Conservation (phyloP, 169 alveolate species). For the Perkinsus chesapeaki region DNA sequence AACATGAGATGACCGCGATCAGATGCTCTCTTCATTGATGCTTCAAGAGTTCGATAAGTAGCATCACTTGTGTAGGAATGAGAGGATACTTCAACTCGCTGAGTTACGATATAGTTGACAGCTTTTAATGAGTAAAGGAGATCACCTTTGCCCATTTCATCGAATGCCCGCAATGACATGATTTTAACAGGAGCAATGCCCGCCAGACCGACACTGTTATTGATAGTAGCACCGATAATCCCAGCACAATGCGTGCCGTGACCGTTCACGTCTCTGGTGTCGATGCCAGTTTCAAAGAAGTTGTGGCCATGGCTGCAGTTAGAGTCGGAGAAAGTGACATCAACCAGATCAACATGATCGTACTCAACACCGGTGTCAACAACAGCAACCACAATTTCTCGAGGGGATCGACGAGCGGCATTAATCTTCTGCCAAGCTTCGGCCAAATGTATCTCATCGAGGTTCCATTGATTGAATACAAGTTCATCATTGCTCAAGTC, state of each 20-base stretch:
- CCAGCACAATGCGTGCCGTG: slow-evolving; percentile 46
- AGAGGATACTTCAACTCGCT: slow-evolving; percentile 31
- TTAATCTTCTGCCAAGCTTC: neutral
- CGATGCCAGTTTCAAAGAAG: slow-evolving; percentile 34
- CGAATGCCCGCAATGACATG: slow-evolving; percentile 27
- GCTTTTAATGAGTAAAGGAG: slow-evolving; percentile 31
- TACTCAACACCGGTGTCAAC: slow-evolving; percentile 39
- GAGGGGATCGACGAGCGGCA: neutral
- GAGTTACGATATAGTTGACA: slow-evolving; percentile 26
- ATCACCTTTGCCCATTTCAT: slow-evolving; percentile 32
- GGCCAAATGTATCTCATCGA: neutral
- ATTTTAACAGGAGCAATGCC: slow-evolving; percentile 36
- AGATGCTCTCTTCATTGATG: slow-evolving; percentile 28
- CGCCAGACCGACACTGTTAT: slow-evolving; percentile 20
- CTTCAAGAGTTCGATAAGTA: slow-evolving; percentile 15
- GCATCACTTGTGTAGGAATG: slow-evolving; percentile 34
- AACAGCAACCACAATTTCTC: slow-evolving; percentile 39
- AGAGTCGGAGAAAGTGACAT: slow-evolving; percentile 28
- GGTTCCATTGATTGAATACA: neutral
- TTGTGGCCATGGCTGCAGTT: slow-evolving; percentile 22
- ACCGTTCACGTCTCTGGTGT: slow-evolving; percentile 36
- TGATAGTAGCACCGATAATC: slow-evolving; percentile 33
- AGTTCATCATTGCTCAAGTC: neutral
- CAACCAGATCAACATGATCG: slow-evolving; percentile 34
- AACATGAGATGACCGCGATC: slow-evolving; percentile 30